Evolutionary conservation across 2,329 filamentous ascomycete genomes (phyloP), one percentile per base, ranked within the genome.

Genomic region (Fusarium cicatricum): DNA sequence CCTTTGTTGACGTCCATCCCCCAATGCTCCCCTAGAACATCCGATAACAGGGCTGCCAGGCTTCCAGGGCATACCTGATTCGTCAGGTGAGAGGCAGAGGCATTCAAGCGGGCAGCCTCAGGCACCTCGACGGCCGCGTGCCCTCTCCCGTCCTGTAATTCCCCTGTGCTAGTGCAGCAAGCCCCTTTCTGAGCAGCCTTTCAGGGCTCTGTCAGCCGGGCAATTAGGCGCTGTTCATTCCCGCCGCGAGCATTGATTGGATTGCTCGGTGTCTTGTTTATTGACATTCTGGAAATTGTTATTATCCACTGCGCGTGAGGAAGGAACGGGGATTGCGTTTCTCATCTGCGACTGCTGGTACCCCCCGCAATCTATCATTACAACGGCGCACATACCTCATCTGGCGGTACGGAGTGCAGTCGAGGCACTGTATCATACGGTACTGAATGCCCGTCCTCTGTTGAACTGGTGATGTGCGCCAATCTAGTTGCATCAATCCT

Each of bases 211-310:
- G 15, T 23, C 34, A 41, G 41, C 42, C 52, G 43, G 64, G 57
- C 51, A 55, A 64, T 61, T 61, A 64, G 60, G 52, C 62, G 65
- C 65, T 50, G 45, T 65, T 52, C 37, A 42, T 43, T 40, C 36
- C 49, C 38, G 54, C 53, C n/a, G 33, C 29, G 44, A 17, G 31
- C 39, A 38, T 46, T 68, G 58, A 67, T 67, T 68, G 65, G 65
- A 53, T 52, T 63, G 52, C 46, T 38, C 41, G 32, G 34, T 43
- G 34, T n/a, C 17, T 53, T 62, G 57, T 68, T 68, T 68, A 53
- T 68, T 68, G 66, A 69, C 64, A 62, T 68, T 45, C 52, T 67
- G 57, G 23, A 64, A 43, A 66, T 68, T 69, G 55, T 66, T 69
- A 49, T 68, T 69, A 66, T 55, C 66, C 66, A 69, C 66, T 38